A percentile compares a stretch with the other conserved stretches of the same genome.
Conservation (phyloP, 1,284 basidiomycete genomes). For the Flammula alnicola region DNA sequence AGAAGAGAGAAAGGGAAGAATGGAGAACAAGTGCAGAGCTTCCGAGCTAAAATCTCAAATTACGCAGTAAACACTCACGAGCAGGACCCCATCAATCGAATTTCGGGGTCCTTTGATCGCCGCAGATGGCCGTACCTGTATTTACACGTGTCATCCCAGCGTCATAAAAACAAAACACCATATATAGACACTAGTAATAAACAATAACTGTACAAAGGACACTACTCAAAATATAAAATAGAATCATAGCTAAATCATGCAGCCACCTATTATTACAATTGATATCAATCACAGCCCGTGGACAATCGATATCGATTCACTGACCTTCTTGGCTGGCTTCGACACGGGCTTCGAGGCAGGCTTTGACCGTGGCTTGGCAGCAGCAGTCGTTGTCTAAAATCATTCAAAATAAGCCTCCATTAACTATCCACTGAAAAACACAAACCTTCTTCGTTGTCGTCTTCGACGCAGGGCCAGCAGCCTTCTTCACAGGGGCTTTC, state of each 20-base stretch:
- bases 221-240: conserved; percentile 14
- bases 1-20: conserved; percentile 22
- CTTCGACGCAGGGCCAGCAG: conserved; percentile 42
- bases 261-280: conserved; percentile 24
- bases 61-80: conserved; percentile 25
- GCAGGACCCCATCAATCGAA: conserved; percentile 13
- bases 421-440: conserved; percentile 11
- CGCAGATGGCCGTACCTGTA: conserved; percentile 25
- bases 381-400: conserved; percentile 19
- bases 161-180: no score
- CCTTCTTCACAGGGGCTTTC: conserved; percentile 43
- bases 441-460: conserved; percentile 34
- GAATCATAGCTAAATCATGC: conserved; percentile 25
- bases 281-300: no score
- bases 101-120: conserved; percentile 24
- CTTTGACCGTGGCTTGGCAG: conserved; percentile 40
- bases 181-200: conserved; percentile 27
- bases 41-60: conserved; percentile 20
- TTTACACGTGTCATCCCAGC: neutral
- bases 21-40: conserved; percentile 12
- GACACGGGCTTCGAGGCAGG: conserved; percentile 32
- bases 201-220: conserved; percentile 29
- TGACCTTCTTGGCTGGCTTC: conserved; percentile 34
- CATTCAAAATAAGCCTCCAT: conserved; percentile 2
- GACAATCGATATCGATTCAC: conserved; percentile 11